A percentile compares a stretch with the other conserved stretches of the same genome.
Evolutionary conservation across 108 stramenopile species (phyloP).

Genomic region (Cyclotella atomus): DNA sequence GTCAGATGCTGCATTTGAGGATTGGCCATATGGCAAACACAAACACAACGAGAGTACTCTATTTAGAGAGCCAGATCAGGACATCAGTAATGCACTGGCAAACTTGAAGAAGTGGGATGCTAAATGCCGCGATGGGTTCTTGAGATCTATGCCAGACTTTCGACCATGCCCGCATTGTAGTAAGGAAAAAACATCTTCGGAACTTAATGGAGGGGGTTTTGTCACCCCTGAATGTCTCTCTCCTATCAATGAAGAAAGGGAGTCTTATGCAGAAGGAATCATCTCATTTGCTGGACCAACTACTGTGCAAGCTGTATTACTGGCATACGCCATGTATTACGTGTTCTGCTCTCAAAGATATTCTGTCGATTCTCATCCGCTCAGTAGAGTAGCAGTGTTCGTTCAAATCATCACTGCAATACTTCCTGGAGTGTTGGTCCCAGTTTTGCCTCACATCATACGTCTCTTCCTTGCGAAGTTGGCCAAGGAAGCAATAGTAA

Average conservation of each 20-base stretch:
- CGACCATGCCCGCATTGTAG: slow-evolving; percentile 67
- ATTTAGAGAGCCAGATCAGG: slow-evolving; percentile 13
- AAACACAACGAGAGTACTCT: slow-evolving; percentile 5
- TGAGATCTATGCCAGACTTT: slow-evolving; percentile 61
- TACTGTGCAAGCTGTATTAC: slow-evolving; percentile 2
- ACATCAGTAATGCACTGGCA: slow-evolving; percentile 24
- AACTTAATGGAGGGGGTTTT: slow-evolving; percentile 58
- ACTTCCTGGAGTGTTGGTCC: slow-evolving; percentile 24
- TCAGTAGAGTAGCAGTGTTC: slow-evolving; percentile 1
- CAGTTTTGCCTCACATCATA: slow-evolving; percentile 36
- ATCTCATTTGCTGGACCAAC: slow-evolving; percentile 21
- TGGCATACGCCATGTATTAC: slow-evolving; percentile 30
- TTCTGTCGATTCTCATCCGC: not conserved
- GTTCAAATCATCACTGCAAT: slow-evolving; percentile 39
- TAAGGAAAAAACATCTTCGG: slow-evolving; percentile 8
- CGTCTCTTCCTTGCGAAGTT: slow-evolving; percentile 23
- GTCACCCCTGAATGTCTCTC: slow-evolving; percentile 68
- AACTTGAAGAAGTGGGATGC: slow-evolving; percentile 50
- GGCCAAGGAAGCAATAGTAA: slow-evolving; percentile 46
- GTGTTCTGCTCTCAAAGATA: slow-evolving; percentile 20
- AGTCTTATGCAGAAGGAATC: slow-evolving; percentile 37
- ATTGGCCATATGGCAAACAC: slow-evolving; percentile 1
- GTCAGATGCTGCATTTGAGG: not conserved
- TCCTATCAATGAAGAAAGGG: slow-evolving; percentile 58
- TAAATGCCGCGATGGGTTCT: slow-evolving; percentile 59